Base-by-base conservation (phyloP, 352 stramenopile genomes). In the Pythium vanterpoolii region DNA sequence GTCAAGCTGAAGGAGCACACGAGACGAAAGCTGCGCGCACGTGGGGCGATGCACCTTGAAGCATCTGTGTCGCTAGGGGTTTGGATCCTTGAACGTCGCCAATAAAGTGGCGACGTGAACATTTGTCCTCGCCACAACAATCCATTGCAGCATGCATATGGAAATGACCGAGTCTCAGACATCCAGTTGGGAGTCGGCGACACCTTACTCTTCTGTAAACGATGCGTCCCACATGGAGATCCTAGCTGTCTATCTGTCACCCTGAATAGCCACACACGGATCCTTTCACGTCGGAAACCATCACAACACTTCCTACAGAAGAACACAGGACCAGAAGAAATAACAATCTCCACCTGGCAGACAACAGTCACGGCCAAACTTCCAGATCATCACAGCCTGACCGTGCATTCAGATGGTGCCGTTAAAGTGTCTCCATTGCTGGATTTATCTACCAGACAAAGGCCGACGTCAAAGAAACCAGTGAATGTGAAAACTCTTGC, bases 21-120 rank as follows among this genome's bases (percentile, higher is more conserved):
- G n/a, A n/a, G n/a, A n/a, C n/a, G n/a, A n/a, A n/a, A n/a, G n/a
- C n/a, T n/a, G n/a, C n/a, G n/a, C n/a, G n/a, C n/a, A n/a, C n/a
- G n/a, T n/a, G n/a, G n/a, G n/a, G n/a, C n/a, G n/a, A n/a, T n/a
- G n/a, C n/a, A n/a, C n/a, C n/a, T 50, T 33, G 1, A 21, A 48
- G 42, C 42, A 19, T 48, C 42, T 31, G 23, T 48, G 43, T 50
- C 26, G n/a, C n/a, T n/a, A n/a, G 40, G n/a, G 40, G 10, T n/a
- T 39, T 45, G 48, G 33, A 56, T 56, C 48, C 33, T 56, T 56
- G 48, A 56, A 56, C 48, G 48, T 56, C 48, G 48, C 48, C 48
- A 56, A 45, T 44, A 24, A 18, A 51, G 28, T 40, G 18, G 39
- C 18, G 39, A 45, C 39, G 19, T 11, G 39, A 45, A 45, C 23